Percentiles rank a stretch among this genome's conserved stretches.
Evolutionary conservation across 768 basidiomycete species (phyloP).

Genomic region (Hygrocybe punicea): DNA sequence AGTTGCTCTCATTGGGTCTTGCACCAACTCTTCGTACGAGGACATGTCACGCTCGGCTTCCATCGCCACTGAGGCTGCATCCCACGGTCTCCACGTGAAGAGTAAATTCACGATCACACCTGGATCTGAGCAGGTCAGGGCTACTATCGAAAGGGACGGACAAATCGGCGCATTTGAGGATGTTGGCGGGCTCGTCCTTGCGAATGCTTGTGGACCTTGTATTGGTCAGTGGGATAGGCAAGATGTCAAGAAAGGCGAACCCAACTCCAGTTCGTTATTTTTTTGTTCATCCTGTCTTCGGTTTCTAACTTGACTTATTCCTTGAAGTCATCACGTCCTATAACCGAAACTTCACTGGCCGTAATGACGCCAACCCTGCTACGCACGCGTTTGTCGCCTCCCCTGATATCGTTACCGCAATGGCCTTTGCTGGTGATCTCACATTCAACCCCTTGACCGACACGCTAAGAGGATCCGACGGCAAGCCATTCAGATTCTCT

Average conservation of each 20-base stretch:
- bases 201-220: constrained; percentile 98
- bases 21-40: constrained; percentile 99
- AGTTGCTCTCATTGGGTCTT: constrained; percentile 97
- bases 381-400: constrained; percentile 96
- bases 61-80: constrained; percentile 84
- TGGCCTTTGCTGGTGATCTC: constrained; percentile 91
- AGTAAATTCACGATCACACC: constrained; percentile 98
- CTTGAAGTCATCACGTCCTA: constrained; percentile 93
- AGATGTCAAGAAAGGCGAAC: constrained; percentile 94
- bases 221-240: constrained; percentile 99
- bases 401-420: constrained; percentile 93
- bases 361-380: constrained; percentile 98
- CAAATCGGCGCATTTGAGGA: constrained; percentile 83
- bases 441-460: constrained; percentile 97
- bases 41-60: constrained; percentile 98
- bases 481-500: constrained; percentile 97
- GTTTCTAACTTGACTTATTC: neutral
- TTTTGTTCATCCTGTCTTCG: neutral
- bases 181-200: constrained; percentile 89
- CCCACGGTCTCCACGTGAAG: constrained; percentile 84
- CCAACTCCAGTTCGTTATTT: constrained; percentile 79
- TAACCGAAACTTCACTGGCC: constrained; percentile 99
- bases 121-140: constrained; percentile 96
- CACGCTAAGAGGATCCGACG: constrained; percentile 79
- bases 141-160: constrained; percentile 96